Conservation (phyloP, 345 rosid genomes). For the Salix arbutifolia region DNA sequence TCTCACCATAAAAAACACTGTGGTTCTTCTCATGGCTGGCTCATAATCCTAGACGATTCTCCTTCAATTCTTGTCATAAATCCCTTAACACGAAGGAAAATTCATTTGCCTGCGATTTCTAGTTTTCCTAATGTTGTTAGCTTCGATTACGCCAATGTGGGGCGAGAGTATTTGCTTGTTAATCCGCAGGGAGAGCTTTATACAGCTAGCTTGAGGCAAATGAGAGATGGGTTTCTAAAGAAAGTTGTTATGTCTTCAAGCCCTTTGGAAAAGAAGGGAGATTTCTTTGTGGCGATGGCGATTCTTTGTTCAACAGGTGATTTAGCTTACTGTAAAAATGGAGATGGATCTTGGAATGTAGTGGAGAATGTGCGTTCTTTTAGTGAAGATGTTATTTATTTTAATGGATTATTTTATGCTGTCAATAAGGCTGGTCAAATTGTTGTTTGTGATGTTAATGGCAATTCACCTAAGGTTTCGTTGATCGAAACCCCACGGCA, state of each 20-base stretch:
- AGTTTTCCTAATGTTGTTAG: slow-evolving; percentile 47
- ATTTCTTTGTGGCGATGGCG: slow-evolving; percentile 37
- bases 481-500: slow-evolving; percentile 23
- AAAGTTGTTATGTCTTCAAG: slow-evolving; percentile 47
- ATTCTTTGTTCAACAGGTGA: slow-evolving; percentile 31
- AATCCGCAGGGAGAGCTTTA: slow-evolving; percentile 13
- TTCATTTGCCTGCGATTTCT: slow-evolving; percentile 40
- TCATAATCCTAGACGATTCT: slow-evolving; percentile 43
- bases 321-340: slow-evolving; percentile 42
- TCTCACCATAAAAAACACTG: slow-evolving; percentile 36
- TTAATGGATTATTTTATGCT: slow-evolving; percentile 38
- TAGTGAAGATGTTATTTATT: slow-evolving; percentile 43
- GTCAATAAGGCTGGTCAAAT: slow-evolving; percentile 40
- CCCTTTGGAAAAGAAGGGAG: slow-evolving; percentile 26
- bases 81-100: slow-evolving; percentile 41
- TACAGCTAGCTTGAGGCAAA: slow-evolving; percentile 34
- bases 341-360: slow-evolving; percentile 35
- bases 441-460: slow-evolving; percentile 34
- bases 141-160: slow-evolving; percentile 39
- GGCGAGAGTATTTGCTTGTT: slow-evolving; percentile 42
- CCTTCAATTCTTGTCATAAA: slow-evolving; percentile 41
- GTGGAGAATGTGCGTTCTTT: slow-evolving; percentile 29
- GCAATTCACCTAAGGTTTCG: slow-evolving; percentile 27
- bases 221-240: slow-evolving; percentile 50
- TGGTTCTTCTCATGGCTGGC: slow-evolving; percentile 67